Conservation (phyloP, 2,329 filamentous ascomycete species). For the Tympanopsis confertula region DNA sequence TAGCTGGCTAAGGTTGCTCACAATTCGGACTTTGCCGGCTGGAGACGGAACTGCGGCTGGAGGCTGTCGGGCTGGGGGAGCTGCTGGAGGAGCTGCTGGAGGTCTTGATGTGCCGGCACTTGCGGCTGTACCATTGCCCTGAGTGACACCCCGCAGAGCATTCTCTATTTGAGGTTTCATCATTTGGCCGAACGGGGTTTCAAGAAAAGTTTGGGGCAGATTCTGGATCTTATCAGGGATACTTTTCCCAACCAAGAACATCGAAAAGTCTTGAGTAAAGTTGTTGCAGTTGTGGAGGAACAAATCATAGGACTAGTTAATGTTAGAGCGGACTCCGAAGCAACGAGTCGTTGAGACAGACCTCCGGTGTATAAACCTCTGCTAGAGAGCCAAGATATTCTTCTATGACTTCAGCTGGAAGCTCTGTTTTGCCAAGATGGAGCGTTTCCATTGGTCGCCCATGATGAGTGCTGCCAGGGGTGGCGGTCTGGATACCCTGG, state of each 20-base stretch:
- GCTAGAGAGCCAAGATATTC: conserved; percentile 81
- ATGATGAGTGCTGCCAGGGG: conserved; percentile 74
- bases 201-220: conserved; percentile 54
- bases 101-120: conserved; percentile 12
- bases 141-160: conserved; percentile 50
- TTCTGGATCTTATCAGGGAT: conserved; percentile 78
- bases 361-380: conserved; percentile 70
- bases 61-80: conserved; percentile 7
- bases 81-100: conserved; percentile 3
- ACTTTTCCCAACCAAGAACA: conserved; percentile 76
- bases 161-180: conserved; percentile 54
- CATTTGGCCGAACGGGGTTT: conserved; percentile 63
- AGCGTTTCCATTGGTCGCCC: conserved; percentile 71
- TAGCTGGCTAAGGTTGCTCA: conserved; percentile 46
- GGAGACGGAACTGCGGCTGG: conserved; percentile 8
- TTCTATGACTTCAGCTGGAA: conserved; percentile 70
- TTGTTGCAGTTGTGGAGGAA: conserved; percentile 95
- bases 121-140: conserved; percentile 30
- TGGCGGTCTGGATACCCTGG: conserved; percentile 71
- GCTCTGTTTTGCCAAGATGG: conserved; percentile 61
- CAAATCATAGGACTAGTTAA: conserved; percentile 67
- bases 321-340: neutral
- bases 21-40: conserved; percentile 44
- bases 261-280: conserved; percentile 84
- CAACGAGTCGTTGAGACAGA: conserved; percentile 17